phyloP scores from a whole-genome alignment of 2,329 filamentous ascomycete species.

The Cladosporium sphaerospermum region DNA sequence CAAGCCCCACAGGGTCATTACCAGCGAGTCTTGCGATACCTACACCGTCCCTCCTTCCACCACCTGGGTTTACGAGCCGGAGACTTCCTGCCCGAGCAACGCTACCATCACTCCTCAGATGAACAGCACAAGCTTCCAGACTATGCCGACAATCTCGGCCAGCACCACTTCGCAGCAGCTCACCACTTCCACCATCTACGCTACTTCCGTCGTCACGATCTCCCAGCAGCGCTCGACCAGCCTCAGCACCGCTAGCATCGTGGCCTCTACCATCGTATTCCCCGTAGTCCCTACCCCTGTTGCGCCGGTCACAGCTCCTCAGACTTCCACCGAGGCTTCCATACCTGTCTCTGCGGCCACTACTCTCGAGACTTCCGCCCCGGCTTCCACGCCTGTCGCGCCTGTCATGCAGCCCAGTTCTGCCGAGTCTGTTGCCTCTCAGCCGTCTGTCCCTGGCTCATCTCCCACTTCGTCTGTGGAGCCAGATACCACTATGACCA shows the following conservation, averaged over 20 bases:
- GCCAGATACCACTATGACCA: slow-evolving; percentile 1
- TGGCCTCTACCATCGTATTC: slow-evolving; percentile 5
- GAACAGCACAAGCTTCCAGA: background rate
- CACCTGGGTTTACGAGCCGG: background rate
- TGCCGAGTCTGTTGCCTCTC: background rate
- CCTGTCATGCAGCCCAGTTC: background rate
- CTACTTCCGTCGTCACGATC: background rate
- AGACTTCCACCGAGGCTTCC: background rate
- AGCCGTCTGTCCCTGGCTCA: background rate
- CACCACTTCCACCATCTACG: slow-evolving; percentile 3
- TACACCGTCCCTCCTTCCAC: slow-evolving; percentile 8
- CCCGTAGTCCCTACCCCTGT: background rate
- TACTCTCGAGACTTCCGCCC: background rate
- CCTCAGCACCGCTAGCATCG: background rate
- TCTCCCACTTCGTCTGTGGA: background rate
- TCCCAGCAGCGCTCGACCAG: background rate
- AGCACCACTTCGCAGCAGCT: background rate
- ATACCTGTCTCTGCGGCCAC: background rate
- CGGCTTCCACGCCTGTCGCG: background rate
- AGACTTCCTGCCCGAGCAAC: background rate
- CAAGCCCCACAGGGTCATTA: background rate
- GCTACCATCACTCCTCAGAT: background rate
- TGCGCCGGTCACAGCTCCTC: background rate
- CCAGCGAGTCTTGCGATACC: slow-evolving; percentile 7
- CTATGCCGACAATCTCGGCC: background rate